Evolutionary conservation across 345 rosid species (phyloP).

Genomic region (Eucalyptus cloeziana): DNA sequence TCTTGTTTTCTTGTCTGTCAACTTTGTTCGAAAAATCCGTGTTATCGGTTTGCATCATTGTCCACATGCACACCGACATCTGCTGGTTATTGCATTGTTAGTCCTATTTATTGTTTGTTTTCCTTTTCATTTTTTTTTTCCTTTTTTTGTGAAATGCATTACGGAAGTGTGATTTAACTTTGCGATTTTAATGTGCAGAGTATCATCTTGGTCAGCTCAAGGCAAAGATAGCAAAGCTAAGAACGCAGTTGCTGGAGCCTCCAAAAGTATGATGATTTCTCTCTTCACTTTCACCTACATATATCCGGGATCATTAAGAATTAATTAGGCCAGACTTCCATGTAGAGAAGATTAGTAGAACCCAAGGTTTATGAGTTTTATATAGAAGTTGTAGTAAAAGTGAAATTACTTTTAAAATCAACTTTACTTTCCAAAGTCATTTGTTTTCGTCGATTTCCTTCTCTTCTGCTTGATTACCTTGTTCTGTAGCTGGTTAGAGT

Average conservation of each 20-base stretch:
- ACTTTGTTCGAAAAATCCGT: background rate
- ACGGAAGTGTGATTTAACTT: background rate
- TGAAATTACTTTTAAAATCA: background rate
- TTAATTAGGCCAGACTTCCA: background rate
- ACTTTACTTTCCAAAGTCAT: background rate
- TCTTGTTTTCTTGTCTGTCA: background rate
- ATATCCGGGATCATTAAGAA: background rate
- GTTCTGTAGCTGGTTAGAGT: background rate
- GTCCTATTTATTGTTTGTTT: background rate
- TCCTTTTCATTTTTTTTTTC: background rate
- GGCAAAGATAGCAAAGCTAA: conserved; percentile 97
- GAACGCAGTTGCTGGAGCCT: conserved; percentile 96
- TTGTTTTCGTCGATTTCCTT: background rate
- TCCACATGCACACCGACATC: background rate
- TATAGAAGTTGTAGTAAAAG: background rate
- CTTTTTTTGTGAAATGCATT: background rate
- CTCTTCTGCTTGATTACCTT: background rate
- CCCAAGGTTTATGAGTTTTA: background rate
- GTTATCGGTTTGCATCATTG: background rate
- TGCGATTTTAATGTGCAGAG: conserved; percentile 28
- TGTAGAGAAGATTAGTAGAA: background rate
- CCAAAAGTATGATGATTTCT: conserved; percentile 47
- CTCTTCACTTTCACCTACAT: background rate
- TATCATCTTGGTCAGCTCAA: conserved; percentile 99
- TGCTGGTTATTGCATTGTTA: background rate